Evolutionary conservation across 805 yeast genomes (phyloP), one percentile per base, ranked within the genome.

Genomic region (Lipomyces starkeyi): DNA sequence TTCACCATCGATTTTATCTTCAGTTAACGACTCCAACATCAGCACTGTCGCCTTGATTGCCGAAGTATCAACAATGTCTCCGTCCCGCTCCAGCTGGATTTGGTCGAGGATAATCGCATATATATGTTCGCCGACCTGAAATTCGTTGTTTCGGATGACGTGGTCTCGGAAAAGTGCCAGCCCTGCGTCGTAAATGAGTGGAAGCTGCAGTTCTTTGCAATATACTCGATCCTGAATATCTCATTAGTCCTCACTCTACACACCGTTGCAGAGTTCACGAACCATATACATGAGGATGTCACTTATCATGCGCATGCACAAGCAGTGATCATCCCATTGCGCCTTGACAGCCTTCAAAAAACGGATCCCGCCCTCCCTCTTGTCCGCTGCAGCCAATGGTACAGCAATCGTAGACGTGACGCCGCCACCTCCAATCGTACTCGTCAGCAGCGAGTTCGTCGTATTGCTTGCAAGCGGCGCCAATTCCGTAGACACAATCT

Each of bases 281-380:
- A 62, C 64, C 75, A 93, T 78, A 75, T 93, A 93, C 90, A 93
- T 88, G 76, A 91, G 80, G 2, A 93, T 91, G 77, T 93, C 97
- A 73, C 93, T 85, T 57, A 91, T 85, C 84, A 91, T 86, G 70
- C 91, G 83, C 88, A 91, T 90, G 60, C 89, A 83, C 53, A 87
- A 82, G 52, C 88, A 77, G 76, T 90, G 94, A 59, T 88, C 91
- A 49, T 85, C 83, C 97, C 97, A 93, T 64, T 84, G 85, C 40
- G 66, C 67, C 59, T 76, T 78, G 8, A 84, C 71, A 9, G 75
- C 73, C 34, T 74, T 74, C 47, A 84, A 67, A 40, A 83, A 79
- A 56, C 69, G 52, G 40, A 68, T 54, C 70, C 76, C 47, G 69
- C 71, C 62, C 14, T 69, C 72, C 17, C 71, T 63, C 57, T 58